Conservation (phyloP, 441 rosid species). For the Aleurites moluccanus region DNA sequence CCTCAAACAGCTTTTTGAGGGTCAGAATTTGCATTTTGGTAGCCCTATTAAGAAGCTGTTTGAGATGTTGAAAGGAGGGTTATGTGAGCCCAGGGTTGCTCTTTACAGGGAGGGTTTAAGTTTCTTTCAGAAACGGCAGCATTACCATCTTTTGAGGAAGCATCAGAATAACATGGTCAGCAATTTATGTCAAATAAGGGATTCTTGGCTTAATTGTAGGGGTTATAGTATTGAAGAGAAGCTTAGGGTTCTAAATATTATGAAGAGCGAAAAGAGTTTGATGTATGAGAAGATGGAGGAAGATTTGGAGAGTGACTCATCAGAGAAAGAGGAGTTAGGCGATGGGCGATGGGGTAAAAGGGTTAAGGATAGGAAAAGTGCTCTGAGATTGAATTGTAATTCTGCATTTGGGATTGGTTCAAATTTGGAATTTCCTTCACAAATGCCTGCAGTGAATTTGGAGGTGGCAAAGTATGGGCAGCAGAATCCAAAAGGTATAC, state of each 20-base stretch:
- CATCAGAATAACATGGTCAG: slow-evolving; percentile 80
- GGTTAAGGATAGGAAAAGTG: slow-evolving; percentile 55
- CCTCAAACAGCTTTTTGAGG: slow-evolving; percentile 73
- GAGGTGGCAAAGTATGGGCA: slow-evolving; percentile 56
- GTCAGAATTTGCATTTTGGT: slow-evolving; percentile 81
- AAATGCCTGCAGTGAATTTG: slow-evolving; percentile 35
- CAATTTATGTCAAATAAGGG: slow-evolving; percentile 83
- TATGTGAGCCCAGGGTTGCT: slow-evolving; percentile 92
- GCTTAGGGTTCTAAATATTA: slow-evolving; percentile 81
- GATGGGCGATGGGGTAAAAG: slow-evolving; percentile 62
- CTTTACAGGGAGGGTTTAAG: slow-evolving; percentile 82
- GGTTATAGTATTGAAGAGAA: slow-evolving; percentile 88
- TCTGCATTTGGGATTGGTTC: slow-evolving; percentile 45
- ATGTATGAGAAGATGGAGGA: slow-evolving; percentile 76
- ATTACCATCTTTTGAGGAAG: slow-evolving; percentile 81
- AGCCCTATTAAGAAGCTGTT: slow-evolving; percentile 79
- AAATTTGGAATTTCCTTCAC: slow-evolving; percentile 48
- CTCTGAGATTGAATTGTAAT: slow-evolving; percentile 41
- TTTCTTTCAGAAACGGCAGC: slow-evolving; percentile 67
- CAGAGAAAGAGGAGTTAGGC: slow-evolving; percentile 57
- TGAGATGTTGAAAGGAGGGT: slow-evolving; percentile 90
- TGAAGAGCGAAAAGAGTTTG: slow-evolving; percentile 82
- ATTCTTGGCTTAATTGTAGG: slow-evolving; percentile 79
- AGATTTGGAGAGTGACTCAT: slow-evolving; percentile 59
- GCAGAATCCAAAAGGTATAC: slow-evolving; percentile 58